Conservation (phyloP, 1,139 yeast species). For the Kodamaea sp. region DNA sequence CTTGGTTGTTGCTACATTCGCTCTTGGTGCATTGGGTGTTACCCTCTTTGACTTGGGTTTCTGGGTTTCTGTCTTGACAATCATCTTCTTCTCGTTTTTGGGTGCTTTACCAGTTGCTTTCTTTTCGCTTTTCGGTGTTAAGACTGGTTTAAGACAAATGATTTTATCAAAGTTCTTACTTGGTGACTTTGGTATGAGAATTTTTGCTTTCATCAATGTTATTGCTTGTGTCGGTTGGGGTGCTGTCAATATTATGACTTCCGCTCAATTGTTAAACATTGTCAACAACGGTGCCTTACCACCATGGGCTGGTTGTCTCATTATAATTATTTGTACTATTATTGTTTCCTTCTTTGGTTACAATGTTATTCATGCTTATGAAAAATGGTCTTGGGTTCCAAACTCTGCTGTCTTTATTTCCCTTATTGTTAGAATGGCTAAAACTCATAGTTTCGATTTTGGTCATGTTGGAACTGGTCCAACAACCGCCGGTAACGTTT, state of each 20-base stretch:
- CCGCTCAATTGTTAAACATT: constrained; percentile 79
- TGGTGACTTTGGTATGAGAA: constrained; percentile 72
- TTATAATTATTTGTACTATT: constrained; percentile 66
- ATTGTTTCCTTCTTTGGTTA: constrained; percentile 84
- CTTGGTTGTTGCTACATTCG: constrained; percentile 78
- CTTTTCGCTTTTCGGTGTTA: constrained; percentile 80
- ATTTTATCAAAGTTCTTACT: constrained; percentile 71
- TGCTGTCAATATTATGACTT: constrained; percentile 85
- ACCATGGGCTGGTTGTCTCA: constrained; percentile 86
- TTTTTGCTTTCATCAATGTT: constrained; percentile 73
- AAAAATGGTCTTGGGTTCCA: constrained; percentile 88
- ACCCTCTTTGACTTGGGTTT: constrained; percentile 53
- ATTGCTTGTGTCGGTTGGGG: constrained; percentile 96
- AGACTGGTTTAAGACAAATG: constrained; percentile 87
- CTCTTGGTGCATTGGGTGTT: constrained; percentile 79
- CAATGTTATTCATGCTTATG: constrained; percentile 74
- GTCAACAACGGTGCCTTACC: constrained; percentile 72
- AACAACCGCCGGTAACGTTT: constrained; percentile 68
- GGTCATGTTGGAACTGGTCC: constrained; percentile 48
- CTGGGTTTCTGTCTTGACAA: constrained; percentile 60
- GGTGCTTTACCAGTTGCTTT: constrained; percentile 81
- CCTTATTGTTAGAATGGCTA: constrained; percentile 72
- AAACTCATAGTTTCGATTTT: constrained; percentile 53
- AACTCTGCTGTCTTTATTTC: constrained; percentile 68
- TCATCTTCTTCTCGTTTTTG: constrained; percentile 67